Evolutionary conservation across 2,329 filamentous ascomycete species (phyloP).

Genomic region (Fusarium continuum): DNA sequence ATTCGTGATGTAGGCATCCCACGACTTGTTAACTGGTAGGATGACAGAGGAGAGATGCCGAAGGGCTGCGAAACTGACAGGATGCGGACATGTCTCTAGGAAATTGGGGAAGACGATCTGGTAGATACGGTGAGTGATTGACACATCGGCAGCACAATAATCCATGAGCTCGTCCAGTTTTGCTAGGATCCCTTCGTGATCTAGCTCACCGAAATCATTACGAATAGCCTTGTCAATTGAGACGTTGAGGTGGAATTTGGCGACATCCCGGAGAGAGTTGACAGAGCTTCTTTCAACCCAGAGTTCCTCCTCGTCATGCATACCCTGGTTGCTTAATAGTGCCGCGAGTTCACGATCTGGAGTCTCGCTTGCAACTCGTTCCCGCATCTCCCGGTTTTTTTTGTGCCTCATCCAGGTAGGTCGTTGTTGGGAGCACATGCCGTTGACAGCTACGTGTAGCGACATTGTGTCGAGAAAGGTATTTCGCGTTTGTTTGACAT

Average conservation of each 20-base stretch:
- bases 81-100: slow-evolving; percentile 89
- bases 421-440: slow-evolving; percentile 96
- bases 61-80: slow-evolving; percentile 94
- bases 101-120: slow-evolving; percentile 93
- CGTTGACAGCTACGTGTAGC: slow-evolving; percentile 94
- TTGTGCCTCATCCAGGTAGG: slow-evolving; percentile 98
- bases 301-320: slow-evolving; percentile 91
- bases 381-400: slow-evolving; percentile 85
- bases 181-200: slow-evolving; percentile 72
- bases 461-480: slow-evolving; percentile 98
- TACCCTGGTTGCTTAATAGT: slow-evolving; percentile 72
- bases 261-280: slow-evolving; percentile 94
- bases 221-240: slow-evolving; percentile 89
- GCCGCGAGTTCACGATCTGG: slow-evolving; percentile 75
- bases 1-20: slow-evolving; percentile 84
- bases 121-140: slow-evolving; percentile 93
- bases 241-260: slow-evolving; percentile 93
- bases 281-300: slow-evolving; percentile 96
- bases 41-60: slow-evolving; percentile 95
- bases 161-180: slow-evolving; percentile 86
- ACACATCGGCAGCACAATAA: slow-evolving; percentile 95
- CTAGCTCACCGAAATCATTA: slow-evolving; percentile 85
- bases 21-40: slow-evolving; percentile 85
- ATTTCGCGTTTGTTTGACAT: slow-evolving; percentile 81
- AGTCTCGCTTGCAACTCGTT: slow-evolving; percentile 78